Conservation (phyloP, 2,329 filamentous ascomycete genomes). For the Raffaelea arxii region DNA sequence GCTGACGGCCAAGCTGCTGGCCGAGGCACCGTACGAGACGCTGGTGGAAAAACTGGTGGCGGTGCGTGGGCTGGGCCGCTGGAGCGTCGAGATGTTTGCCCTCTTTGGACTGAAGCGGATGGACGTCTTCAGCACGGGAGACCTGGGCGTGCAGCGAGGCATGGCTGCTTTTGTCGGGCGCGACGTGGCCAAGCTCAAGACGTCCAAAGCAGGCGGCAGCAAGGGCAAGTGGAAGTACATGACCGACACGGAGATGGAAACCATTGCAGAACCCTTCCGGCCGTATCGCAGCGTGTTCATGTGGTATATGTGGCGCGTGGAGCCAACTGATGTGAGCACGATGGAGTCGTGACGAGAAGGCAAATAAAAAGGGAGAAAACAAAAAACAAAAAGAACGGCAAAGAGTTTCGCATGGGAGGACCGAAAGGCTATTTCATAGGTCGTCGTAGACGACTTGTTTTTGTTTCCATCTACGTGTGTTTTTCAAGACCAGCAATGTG, state of each 20-base stretch:
- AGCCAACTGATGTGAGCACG: conserved; percentile 65
- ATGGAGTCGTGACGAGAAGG: conserved; percentile 12
- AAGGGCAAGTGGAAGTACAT: conserved; percentile 95
- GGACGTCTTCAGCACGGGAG: conserved; percentile 88
- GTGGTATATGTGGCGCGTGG: conserved; percentile 97
- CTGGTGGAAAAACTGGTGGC: conserved; percentile 73
- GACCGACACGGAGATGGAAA: conserved; percentile 84
- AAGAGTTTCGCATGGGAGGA: too few relatives aligned
- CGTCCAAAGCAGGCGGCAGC: conserved; percentile 55
- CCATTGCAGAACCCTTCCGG: conserved; percentile 66
- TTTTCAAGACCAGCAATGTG: too few relatives aligned
- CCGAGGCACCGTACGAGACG: conserved; percentile 74
- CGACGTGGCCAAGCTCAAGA: conserved; percentile 78
- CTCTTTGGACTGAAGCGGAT: conserved; percentile 89
- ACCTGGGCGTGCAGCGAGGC: conserved; percentile 87
- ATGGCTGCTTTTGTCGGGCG: conserved; percentile 81
- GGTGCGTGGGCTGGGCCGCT: conserved; percentile 76
- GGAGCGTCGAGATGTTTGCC: conserved; percentile 98
- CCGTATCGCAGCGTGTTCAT: conserved; percentile 91
- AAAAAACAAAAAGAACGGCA: not conserved
- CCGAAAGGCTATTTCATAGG: too few relatives aligned
- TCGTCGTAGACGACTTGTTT: too few relatives aligned
- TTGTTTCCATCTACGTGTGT: too few relatives aligned
- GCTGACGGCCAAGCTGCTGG: conserved; percentile 64
- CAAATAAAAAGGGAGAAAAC: not conserved